phyloP scores from a whole-genome alignment of 495 filamentous ascomycete species.

The Pseudomonodictys pantanalensis region DNA sequence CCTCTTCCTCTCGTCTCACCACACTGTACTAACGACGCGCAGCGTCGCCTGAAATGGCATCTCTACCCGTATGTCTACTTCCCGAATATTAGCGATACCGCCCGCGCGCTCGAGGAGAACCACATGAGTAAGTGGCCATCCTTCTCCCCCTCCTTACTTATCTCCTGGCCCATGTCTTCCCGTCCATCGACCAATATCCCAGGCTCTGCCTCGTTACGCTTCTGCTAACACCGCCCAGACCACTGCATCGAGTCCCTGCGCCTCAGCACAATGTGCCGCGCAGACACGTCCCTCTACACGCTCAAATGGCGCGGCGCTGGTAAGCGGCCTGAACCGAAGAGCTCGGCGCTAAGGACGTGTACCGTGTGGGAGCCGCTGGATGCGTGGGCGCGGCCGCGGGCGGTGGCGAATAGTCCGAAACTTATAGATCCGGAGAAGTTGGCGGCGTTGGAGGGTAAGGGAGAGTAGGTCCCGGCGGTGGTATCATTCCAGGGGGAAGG shows the following conservation, averaged over 20 bases:
- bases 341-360: background rate
- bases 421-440: background rate
- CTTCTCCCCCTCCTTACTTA: background rate
- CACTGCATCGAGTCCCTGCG: slow-evolving; percentile 11
- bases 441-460: background rate
- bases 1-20: background rate
- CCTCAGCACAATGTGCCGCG: slow-evolving; percentile 2
- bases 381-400: background rate
- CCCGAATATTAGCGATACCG: background rate
- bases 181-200: background rate
- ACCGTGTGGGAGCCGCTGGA: background rate
- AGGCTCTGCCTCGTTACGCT: too few species aligned
- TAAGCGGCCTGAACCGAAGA: background rate
- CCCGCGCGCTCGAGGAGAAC: background rate
- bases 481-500: too few species aligned
- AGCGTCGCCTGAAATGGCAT: slow-evolving; percentile 12
- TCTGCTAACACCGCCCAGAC: background rate
- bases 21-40: background rate
- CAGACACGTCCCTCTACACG: slow-evolving; percentile 11
- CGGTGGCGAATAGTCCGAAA: background rate
- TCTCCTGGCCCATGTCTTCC: background rate
- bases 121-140: slow-evolving; percentile 5
- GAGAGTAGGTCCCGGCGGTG: too few species aligned
- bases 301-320: background rate
- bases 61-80: background rate